Percentiles rank a stretch among this genome's conserved stretches.
Conservation (phyloP, 176 grass and related monocot species). For the Eleusine indica region DNA sequence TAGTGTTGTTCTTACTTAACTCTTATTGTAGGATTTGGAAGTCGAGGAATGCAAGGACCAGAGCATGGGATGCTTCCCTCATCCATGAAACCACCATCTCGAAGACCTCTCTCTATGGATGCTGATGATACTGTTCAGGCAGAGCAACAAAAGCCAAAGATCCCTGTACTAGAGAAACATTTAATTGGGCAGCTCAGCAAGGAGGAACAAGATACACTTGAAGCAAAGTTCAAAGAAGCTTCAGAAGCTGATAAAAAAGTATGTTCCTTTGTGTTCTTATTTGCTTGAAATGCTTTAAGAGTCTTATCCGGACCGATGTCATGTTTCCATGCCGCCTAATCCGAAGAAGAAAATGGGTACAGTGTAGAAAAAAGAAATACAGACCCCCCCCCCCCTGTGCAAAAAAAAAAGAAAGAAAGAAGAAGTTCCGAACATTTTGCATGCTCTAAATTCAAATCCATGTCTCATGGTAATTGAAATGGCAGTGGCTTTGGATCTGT, state of each 20-base stretch:
- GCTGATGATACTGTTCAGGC: conserved; percentile 43
- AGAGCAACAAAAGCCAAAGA: conserved; percentile 79
- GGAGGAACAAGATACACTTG: conserved; percentile 76
- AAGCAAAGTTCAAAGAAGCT: conserved; percentile 89
- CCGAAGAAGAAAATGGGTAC: not conserved
- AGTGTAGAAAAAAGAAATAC: not conserved
- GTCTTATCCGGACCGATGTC: not conserved
- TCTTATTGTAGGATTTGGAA: conserved; percentile 59
- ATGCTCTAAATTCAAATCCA: conserved; percentile 21
- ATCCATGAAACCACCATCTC: conserved; percentile 67
- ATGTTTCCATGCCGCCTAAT: not conserved
- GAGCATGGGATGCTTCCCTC: conserved; percentile 58
- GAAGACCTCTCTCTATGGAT: conserved; percentile 60
- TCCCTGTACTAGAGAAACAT: conserved; percentile 89
- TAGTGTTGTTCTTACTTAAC: conserved; percentile 41
- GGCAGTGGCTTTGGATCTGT: conserved; percentile 10
- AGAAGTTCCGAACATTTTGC: conserved; percentile 6
- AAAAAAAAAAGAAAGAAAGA: not conserved
- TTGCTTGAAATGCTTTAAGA: conserved; percentile 26
- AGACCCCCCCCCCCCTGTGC: not conserved
- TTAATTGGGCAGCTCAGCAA: conserved; percentile 92
- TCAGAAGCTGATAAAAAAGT: conserved; percentile 95
- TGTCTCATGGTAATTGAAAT: conserved; percentile 19
- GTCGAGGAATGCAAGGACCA: conserved; percentile 58
- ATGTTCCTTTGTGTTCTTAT: conserved; percentile 10